Evolutionary conservation across 2,329 filamentous ascomycete species (phyloP).

Genomic region (Nigrospora sphaerica): DNA sequence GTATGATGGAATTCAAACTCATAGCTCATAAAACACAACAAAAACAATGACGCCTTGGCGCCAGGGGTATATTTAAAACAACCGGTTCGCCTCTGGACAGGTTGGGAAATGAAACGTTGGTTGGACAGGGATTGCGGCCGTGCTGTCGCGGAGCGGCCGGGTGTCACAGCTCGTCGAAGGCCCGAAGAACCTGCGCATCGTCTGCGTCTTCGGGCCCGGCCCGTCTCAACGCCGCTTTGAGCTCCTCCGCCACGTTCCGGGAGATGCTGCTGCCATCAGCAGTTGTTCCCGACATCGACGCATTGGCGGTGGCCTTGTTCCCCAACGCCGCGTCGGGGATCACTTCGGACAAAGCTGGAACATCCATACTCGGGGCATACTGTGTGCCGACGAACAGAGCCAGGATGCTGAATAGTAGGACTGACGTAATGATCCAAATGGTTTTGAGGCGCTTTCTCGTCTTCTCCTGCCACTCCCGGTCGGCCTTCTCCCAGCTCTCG

Average conservation of each 20-base stretch:
- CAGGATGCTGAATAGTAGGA: conserved; percentile 38
- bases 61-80: too few relatives aligned
- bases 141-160: too few relatives aligned
- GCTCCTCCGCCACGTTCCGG: conserved; percentile 15
- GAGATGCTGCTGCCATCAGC: conserved; percentile 14
- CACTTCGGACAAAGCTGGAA: background rate
- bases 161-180: conserved; percentile 24
- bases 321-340: conserved; percentile 6
- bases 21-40: too few relatives aligned
- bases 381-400: conserved; percentile 32
- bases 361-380: conserved; percentile 15
- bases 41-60: too few relatives aligned
- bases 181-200: conserved; percentile 19
- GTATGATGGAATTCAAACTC: too few relatives aligned
- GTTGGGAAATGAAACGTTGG: too few relatives aligned
- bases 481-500: conserved; percentile 60
- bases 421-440: conserved; percentile 53
- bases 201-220: conserved; percentile 10
- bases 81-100: too few relatives aligned
- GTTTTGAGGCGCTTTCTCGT: conserved; percentile 56
- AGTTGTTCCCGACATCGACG: conserved; percentile 5
- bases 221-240: conserved; percentile 18
- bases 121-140: too few relatives aligned
- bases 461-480: conserved; percentile 61
- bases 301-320: conserved; percentile 3